Conservation (phyloP, 2,329 filamentous ascomycete genomes). For the Claviceps paspali region DNA sequence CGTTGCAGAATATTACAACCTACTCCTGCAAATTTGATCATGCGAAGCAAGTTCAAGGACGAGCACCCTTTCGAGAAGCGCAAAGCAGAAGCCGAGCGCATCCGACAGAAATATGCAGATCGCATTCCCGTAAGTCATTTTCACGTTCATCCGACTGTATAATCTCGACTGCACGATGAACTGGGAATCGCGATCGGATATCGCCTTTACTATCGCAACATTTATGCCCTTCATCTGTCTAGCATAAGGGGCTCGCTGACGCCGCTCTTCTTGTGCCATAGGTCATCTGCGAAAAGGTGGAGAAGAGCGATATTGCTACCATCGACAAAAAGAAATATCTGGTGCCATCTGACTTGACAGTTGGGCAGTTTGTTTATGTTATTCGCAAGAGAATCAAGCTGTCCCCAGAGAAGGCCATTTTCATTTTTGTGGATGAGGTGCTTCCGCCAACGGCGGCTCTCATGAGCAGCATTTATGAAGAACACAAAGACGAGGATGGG, state of each 20-base stretch:
- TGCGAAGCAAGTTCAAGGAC: conserved; percentile 99
- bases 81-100: conserved; percentile 98
- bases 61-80: conserved; percentile 99
- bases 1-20: background rate
- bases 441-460: conserved; percentile 90
- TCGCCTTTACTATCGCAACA: background rate
- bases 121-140: conserved; percentile 74
- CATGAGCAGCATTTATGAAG: conserved; percentile 99
- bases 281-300: conserved; percentile 99
- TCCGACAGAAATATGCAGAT: conserved; percentile 96
- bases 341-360: conserved; percentile 90
- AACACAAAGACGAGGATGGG: conserved; percentile 80
- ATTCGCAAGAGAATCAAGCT: conserved; percentile 99
- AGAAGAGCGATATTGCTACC: conserved; percentile 97
- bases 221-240: too few species aligned
- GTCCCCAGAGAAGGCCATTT: conserved; percentile 98
- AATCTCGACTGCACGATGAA: background rate
- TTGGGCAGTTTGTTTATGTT: conserved; percentile 99
- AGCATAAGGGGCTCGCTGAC: background rate
- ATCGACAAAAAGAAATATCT: conserved; percentile 99
- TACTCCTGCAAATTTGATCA: conserved; percentile 32
- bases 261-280: conserved; percentile 22
- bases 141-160: background rate
- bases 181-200: background rate
- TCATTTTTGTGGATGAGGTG: conserved; percentile 99